These are phyloP conservation scores for Aspergillus aculeatinus DNA, from an alignment of 2,329 filamentous ascomycete species.

Conservation along the genomic window DNA sequence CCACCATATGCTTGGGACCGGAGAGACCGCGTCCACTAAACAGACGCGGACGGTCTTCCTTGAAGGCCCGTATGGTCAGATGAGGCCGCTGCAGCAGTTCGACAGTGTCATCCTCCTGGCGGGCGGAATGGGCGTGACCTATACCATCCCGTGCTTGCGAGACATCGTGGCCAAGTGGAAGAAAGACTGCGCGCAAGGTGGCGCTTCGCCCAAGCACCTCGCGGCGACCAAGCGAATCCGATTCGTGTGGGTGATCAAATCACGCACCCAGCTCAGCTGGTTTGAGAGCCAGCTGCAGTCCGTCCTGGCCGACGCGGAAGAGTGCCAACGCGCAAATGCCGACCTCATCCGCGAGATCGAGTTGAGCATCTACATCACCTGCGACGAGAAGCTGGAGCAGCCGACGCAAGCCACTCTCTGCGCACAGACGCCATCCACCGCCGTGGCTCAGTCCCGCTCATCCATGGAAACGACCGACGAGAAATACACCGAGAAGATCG, in stretches of 20 bases:
- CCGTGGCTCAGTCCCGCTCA: background rate
- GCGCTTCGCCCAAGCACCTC: conserved; percentile 16
- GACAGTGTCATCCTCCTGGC: conserved; percentile 61
- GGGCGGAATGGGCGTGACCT: conserved; percentile 61
- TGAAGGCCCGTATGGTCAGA: conserved; percentile 55
- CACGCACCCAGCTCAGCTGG: conserved; percentile 53
- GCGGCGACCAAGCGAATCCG: conserved; percentile 51
- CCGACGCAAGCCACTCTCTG: conserved; percentile 2
- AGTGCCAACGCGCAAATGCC: conserved; percentile 29
- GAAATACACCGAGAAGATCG: conserved; percentile 11
- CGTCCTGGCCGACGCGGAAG: conserved; percentile 45
- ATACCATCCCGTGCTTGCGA: conserved; percentile 56
- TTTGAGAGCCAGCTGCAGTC: conserved; percentile 52
- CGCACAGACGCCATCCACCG: conserved; percentile 20
- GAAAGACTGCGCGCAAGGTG: conserved; percentile 27
- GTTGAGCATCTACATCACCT: conserved; percentile 57
- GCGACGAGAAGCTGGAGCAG: conserved; percentile 47
- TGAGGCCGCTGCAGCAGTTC: conserved; percentile 57
- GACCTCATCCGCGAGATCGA: conserved; percentile 47
- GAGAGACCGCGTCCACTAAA: conserved; percentile 8
- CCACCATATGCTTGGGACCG: conserved; percentile 24
- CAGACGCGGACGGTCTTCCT: conserved; percentile 46
- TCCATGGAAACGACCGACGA: background rate
- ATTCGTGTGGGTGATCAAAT: conserved; percentile 61
- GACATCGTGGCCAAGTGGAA: conserved; percentile 54